Conservation (phyloP, 495 filamentous ascomycete species). For the Staphylotrichum tortipilum region DNA sequence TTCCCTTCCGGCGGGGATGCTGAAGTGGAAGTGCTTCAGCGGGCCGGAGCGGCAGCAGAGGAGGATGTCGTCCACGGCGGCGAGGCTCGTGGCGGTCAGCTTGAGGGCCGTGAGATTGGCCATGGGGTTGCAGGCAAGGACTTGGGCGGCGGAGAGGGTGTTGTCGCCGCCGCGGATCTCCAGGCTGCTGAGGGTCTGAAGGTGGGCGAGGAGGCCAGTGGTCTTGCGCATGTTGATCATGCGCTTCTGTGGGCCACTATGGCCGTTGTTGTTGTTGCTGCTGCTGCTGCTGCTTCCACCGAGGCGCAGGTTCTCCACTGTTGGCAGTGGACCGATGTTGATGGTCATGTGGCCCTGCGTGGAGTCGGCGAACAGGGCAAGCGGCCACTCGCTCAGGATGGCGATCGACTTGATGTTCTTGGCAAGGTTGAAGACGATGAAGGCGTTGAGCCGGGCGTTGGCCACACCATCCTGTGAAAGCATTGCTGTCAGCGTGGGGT, state of each 20-base stretch:
- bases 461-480: not conserved
- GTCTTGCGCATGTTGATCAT: not conserved
- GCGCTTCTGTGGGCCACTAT: not conserved
- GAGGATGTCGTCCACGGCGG: not conserved
- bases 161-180: not conserved
- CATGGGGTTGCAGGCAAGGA: not conserved
- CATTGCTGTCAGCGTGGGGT: too few relatives aligned
- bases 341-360: not conserved
- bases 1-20: not conserved
- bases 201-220: not conserved
- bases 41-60: not conserved
- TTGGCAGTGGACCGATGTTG: not conserved
- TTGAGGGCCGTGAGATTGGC: not conserved
- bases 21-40: not conserved
- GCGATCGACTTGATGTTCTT: not conserved
- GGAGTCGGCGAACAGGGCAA: not conserved
- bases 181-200: not conserved
- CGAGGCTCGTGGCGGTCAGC: not conserved
- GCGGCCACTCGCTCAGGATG: conserved; percentile 1
- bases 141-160: not conserved
- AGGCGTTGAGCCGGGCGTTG: not conserved
- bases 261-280: not conserved
- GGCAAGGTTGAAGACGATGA: not conserved
- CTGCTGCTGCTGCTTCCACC: too few relatives aligned
- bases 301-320: not conserved